Base-by-base conservation (phyloP, 2,329 filamentous ascomycete genomes). In the Aspergillus quadrilineatus region DNA sequence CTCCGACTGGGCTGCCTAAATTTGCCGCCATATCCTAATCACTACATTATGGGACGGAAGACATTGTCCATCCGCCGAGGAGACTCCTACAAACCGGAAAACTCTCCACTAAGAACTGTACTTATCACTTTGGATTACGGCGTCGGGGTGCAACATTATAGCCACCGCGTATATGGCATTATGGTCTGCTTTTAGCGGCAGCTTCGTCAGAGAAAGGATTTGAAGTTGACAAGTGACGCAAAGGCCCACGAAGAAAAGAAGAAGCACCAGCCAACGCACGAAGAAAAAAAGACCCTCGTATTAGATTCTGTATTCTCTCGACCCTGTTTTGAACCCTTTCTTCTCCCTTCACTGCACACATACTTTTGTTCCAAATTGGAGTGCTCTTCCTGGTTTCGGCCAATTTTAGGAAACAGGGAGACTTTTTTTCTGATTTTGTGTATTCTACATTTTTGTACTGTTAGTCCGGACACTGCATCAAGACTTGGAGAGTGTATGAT, bases 1-100 rank as follows among this genome's bases (percentile, higher is more conserved):
- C 63, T 77, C 75, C 46, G 75, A 78, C 63, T 78, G 75, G 75
- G 73, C 71, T 53, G 74, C 73, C 29, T 76, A 57, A 67, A 59
- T 22, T 36, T 36, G 34, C 8, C 34, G 34, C 8, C 34, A 36
- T 36, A 36, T 36, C 14, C 34, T 36, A 17, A 17, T 49, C 14
- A 26, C 49, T 14, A 32, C 29, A 47, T 42, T 14, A n/a, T 37
- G 34, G 46, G 47, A 56, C 43, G 28, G 22, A 22, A 22, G 22
- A 22, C 22, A 22, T 22, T 2, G 22, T 22, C 22, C 22, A 22
- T 22, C 3, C 22, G 22, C 22, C 22, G 22, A 22, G 14, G 36
- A 17, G 17, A 42, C 44, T 45, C 43, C 50, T 52, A 50, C 29
- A 34, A 17, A 22, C 44, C 41, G 48, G 51, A 49, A 49, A 43